Evolutionary conservation across 176 grass and related monocot species (phyloP).

Genomic region (Carex littledalei): DNA sequence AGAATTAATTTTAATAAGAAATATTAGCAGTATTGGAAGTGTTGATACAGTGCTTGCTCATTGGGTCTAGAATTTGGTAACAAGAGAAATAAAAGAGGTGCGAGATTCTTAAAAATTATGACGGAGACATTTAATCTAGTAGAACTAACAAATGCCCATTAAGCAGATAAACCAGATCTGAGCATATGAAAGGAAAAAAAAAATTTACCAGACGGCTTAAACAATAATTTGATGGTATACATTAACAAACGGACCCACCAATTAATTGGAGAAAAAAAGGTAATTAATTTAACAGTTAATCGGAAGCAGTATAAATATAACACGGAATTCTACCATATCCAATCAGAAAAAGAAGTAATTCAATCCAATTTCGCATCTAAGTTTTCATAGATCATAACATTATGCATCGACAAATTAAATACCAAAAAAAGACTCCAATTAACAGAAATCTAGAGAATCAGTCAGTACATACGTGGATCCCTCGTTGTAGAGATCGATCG

Average conservation of each 20-base stretch:
- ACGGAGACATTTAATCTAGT: not conserved
- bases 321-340: not conserved
- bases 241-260: not conserved
- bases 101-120: not conserved
- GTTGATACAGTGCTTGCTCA: not conserved
- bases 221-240: not conserved
- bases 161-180: constrained; percentile 4
- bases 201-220: not conserved
- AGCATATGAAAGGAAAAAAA: not conserved
- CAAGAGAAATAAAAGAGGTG: not conserved
- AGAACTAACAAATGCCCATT: not conserved
- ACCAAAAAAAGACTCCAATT: not conserved
- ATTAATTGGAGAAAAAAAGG: not conserved
- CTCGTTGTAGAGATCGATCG: constrained; percentile 95
- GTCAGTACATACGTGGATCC: constrained; percentile 62
- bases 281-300: not conserved
- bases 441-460: not conserved
- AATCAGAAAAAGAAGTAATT: not conserved
- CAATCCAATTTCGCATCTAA: not conserved
- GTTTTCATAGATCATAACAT: constrained; percentile 10
- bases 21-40: not conserved
- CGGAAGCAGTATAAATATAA: not conserved
- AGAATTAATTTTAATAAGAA: not conserved
- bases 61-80: not conserved
- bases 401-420: not conserved